phyloP scores from a whole-genome alignment of 441 rosid species.

The Omphalea diandra region DNA sequence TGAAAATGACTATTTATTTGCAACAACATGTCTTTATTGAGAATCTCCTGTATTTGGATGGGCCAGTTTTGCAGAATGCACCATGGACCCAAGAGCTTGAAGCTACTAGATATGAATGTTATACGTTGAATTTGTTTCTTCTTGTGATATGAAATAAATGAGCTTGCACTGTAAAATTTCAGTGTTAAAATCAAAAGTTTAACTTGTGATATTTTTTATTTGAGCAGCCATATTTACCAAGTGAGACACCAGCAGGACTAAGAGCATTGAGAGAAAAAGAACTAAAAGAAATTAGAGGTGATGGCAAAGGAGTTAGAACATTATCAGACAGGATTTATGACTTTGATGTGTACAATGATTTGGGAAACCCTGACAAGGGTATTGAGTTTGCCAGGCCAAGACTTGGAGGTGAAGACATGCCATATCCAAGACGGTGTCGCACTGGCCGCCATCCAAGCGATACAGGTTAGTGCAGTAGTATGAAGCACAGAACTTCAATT shows the following conservation, averaged over 20 bases:
- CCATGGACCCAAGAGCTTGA: slow-evolving; percentile 12
- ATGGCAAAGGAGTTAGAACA: slow-evolving; percentile 67
- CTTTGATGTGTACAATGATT: slow-evolving; percentile 77
- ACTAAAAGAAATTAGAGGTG: slow-evolving; percentile 63
- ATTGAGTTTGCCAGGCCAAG: slow-evolving; percentile 55
- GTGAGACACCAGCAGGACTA: slow-evolving; percentile 76
- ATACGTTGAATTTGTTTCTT: neutral
- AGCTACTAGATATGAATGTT: slow-evolving; percentile 15
- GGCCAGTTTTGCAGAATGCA: slow-evolving; percentile 3
- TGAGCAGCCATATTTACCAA: slow-evolving; percentile 85
- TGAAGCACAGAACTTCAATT: no score
- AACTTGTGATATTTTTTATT: slow-evolving; percentile 3
- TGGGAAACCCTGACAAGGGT: slow-evolving; percentile 88
- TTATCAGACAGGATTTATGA: slow-evolving; percentile 81
- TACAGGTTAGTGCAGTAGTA: slow-evolving; percentile 59
- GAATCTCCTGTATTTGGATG: slow-evolving; percentile 13
- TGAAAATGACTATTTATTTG: neutral
- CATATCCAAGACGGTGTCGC: slow-evolving; percentile 91
- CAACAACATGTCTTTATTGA: slow-evolving; percentile 11
- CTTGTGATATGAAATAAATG: slow-evolving; percentile 9
- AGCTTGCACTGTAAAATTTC: no score
- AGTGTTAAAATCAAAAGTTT: no score
- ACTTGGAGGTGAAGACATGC: slow-evolving; percentile 66
- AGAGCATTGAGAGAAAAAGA: slow-evolving; percentile 65
- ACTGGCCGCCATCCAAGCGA: slow-evolving; percentile 67